Conservation (phyloP, 345 rosid species). For the Turritis glabra region DNA sequence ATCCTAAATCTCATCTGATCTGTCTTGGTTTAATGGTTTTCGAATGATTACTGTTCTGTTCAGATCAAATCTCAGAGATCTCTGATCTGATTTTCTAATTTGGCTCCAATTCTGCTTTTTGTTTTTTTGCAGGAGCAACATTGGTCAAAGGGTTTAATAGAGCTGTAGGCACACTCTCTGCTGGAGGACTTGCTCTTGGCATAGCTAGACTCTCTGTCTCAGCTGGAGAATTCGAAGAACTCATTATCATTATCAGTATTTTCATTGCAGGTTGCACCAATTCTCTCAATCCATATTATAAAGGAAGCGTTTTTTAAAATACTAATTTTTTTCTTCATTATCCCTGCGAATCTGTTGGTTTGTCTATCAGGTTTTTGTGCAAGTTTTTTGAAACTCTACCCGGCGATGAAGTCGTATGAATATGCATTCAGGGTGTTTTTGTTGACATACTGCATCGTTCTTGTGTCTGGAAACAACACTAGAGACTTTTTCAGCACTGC, state of each 20-base stretch:
- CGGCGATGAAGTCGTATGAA: constrained; percentile 76
- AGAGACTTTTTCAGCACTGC: constrained; percentile 61
- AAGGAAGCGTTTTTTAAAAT: background rate
- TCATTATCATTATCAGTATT: constrained; percentile 57
- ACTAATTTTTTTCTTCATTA: too few species aligned
- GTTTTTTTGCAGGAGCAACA: constrained; percentile 61
- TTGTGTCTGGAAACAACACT: constrained; percentile 68
- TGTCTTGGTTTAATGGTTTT: too few species aligned
- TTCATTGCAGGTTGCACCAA: constrained; percentile 67
- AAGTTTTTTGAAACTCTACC: constrained; percentile 67
- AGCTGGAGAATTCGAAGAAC: constrained; percentile 61
- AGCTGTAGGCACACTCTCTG: constrained; percentile 83
- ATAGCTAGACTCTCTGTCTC: constrained; percentile 60
- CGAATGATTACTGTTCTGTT: background rate
- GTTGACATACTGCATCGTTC: constrained; percentile 83
- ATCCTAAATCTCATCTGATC: constrained; percentile 2
- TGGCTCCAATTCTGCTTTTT: background rate
- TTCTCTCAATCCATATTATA: background rate
- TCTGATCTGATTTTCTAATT: background rate
- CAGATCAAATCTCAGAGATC: background rate
- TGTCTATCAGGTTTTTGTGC: constrained; percentile 55
- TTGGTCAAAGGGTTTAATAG: constrained; percentile 88
- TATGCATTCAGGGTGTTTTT: constrained; percentile 86
- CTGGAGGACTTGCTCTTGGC: constrained; percentile 80
- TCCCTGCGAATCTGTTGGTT: background rate